Percentiles rank a stretch among this genome's conserved stretches.
phyloP scores from a whole-genome alignment of 2,329 filamentous ascomycete genomes.

The Magnaporthiopsis incrustans region DNA sequence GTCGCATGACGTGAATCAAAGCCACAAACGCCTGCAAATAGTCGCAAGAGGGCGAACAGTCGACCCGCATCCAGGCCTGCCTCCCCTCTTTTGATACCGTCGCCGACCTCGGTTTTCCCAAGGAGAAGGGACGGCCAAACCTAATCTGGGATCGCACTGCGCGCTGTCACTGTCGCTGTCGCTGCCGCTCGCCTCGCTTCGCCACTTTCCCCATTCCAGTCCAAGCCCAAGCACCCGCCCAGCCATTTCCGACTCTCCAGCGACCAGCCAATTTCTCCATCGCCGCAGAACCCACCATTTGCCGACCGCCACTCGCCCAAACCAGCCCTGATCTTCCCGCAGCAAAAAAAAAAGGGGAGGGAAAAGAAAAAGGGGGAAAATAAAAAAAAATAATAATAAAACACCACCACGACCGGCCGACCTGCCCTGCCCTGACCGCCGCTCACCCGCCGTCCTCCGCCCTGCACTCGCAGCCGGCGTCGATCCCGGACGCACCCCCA shows the following conservation, averaged over 20 bases:
- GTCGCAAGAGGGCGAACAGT: not conserved
- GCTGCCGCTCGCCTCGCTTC: too few relatives aligned
- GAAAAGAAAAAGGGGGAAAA: not conserved
- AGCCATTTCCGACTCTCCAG: too few relatives aligned
- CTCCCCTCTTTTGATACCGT: not conserved
- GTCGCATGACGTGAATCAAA: conserved; percentile 7
- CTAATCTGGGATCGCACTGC: not conserved
- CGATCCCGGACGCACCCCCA: not conserved
- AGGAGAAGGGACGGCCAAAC: not conserved
- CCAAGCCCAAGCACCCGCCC: not conserved
- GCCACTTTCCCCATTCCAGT: not conserved
- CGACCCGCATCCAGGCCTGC: conserved; percentile 1
- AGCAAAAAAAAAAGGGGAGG: not conserved
- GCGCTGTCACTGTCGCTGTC: not conserved
- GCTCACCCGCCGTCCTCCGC: not conserved
- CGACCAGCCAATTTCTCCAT: not conserved
- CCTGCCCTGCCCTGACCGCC: not conserved
- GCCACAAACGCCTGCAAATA: conserved; percentile 6
- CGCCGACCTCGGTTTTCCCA: not conserved
- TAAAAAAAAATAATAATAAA: too few relatives aligned
- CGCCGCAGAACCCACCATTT: not conserved
- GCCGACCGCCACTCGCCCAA: not conserved
- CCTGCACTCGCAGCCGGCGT: not conserved
- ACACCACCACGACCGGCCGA: not conserved
- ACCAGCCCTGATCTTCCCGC: not conserved